Evolutionary conservation across 108 stramenopile species (phyloP), one percentile per base, ranked within the genome.

Genomic region (Cyclotella distinguenda): DNA sequence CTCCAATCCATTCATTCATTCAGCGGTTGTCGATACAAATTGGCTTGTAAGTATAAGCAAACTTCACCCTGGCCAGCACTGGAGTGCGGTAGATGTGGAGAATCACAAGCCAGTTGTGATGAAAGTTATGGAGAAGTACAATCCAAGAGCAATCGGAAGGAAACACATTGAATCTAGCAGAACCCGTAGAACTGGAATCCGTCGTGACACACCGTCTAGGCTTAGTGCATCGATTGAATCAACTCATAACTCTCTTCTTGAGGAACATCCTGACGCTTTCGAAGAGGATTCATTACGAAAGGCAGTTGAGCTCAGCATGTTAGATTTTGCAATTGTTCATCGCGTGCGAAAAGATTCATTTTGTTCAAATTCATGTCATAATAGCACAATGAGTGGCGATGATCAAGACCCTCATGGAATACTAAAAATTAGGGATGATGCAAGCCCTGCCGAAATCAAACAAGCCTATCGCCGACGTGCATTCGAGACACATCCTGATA

Each of bases 241-340:
- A 27, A 84, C 84, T 4, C 79, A 75, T 57, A 47, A 63, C 32
- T 71, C 69, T 33, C 62, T 85, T 18, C 30, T 52, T 23, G 33
- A 62, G 23, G 75, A 82, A 61, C 54, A 80, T 60, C 84, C 84
- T 0, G 70, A 82, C 33, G 33, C 53, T 43, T 16, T 80, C 50
- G 84, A 85, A 52, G 55, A 79, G 27, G 79, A 80, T n/a, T 63
- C 67, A 27, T 53, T 82, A 7, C 44, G 70, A 36, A 66, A 82
- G 49, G 84, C 84, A 15, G 77, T 80, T 66, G 84, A 85, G 47
- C 64, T 85, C 38, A 80, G 79, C 38, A 77, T 85, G 79, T 64
- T 85, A 38, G 84, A 85, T 66, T 74, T 74, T 52, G 81, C 84
- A 0, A 46, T 85, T 44, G 84, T 85, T 2, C 47, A 34, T 35